Evolutionary conservation across 2,329 filamentous ascomycete species (phyloP).

Genomic region (Cercospora beticola): DNA sequence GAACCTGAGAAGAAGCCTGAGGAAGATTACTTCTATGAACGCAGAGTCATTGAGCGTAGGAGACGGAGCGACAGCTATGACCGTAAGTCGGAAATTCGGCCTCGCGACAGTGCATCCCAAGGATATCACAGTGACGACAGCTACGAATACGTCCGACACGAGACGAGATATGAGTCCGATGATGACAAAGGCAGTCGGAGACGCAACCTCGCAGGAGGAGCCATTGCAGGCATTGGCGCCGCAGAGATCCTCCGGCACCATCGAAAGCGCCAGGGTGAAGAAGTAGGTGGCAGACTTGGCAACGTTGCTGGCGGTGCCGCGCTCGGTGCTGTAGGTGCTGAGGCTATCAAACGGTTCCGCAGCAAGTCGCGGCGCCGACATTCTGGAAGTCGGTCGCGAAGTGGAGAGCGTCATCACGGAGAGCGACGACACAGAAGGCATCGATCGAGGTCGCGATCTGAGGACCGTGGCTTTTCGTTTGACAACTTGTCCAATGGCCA

Average conservation of each 20-base stretch:
- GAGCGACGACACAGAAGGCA: conserved; percentile 32
- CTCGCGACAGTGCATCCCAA: conserved; percentile 55
- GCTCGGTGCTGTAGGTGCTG: conserved; percentile 61
- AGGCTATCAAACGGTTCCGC: conserved; percentile 54
- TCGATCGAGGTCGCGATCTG: conserved; percentile 37
- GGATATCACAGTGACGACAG: conserved; percentile 60
- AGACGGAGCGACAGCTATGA: conserved; percentile 44
- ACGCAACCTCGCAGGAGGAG: conserved; percentile 62
- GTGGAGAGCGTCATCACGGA: conserved; percentile 22
- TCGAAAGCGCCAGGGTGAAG: conserved; percentile 56
- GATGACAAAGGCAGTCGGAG: conserved; percentile 48
- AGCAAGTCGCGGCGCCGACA: conserved; percentile 38
- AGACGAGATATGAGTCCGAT: conserved; percentile 43
- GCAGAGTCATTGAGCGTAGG: conserved; percentile 54
- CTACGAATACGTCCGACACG: conserved; percentile 56
- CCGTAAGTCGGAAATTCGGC: conserved; percentile 49
- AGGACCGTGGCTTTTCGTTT: conserved; percentile 33
- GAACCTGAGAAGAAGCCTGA: conserved; percentile 43
- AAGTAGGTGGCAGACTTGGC: conserved; percentile 52
- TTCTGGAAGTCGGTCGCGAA: conserved; percentile 24
- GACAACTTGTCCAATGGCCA: conserved; percentile 45
- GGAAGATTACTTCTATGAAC: conserved; percentile 63
- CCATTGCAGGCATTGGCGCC: conserved; percentile 60
- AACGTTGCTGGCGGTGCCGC: conserved; percentile 61
- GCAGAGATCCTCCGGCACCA: conserved; percentile 61